Conservation (phyloP, 2,329 filamentous ascomycete species). For the Alternaria alternata region DNA sequence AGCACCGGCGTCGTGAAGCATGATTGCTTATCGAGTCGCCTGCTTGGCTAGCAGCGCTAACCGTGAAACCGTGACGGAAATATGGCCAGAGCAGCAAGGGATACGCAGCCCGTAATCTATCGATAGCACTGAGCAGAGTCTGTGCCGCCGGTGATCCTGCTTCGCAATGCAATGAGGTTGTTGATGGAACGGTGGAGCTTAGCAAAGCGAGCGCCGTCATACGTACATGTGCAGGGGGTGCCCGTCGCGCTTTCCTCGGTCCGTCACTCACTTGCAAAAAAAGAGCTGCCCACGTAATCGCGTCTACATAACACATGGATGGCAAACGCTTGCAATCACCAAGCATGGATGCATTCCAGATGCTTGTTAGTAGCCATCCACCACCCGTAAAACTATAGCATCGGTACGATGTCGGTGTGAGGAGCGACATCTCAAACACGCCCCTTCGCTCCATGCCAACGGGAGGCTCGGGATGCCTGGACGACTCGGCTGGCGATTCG, state of each 20-base stretch:
- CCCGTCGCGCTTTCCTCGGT: constrained; percentile 14
- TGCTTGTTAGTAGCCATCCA: constrained; percentile 21
- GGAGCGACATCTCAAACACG: constrained; percentile 25
- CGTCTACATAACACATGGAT: constrained; percentile 13
- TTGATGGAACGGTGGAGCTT: constrained; percentile 20
- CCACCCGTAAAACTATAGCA: constrained; percentile 10
- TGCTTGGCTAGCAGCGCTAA: constrained; percentile 41
- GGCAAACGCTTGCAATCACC: constrained; percentile 8
- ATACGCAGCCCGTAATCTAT: constrained; percentile 31
- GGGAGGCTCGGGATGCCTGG: constrained; percentile 18
- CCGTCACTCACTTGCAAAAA: constrained; percentile 4
- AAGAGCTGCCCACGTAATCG: constrained; percentile 28
- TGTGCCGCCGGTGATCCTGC: constrained; percentile 36
- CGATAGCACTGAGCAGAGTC: constrained; percentile 25
- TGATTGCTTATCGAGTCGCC: constrained; percentile 43
- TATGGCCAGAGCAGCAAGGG: constrained; percentile 35
- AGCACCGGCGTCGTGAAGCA: constrained; percentile 24
- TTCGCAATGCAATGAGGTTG: constrained; percentile 22
- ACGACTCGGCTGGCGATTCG: constrained; percentile 12
- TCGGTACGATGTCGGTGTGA: constrained; percentile 19
- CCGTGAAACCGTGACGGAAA: constrained; percentile 41
- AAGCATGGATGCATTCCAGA: constrained; percentile 12
- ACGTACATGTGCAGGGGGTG: constrained; percentile 20
- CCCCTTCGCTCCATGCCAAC: constrained; percentile 20
- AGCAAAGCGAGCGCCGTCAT: constrained; percentile 17